A percentile compares a stretch with the other conserved stretches of the same genome.
Evolutionary conservation across 2,329 filamentous ascomycete genomes (phyloP).

Genomic region (Colletotrichum zoysiae): DNA sequence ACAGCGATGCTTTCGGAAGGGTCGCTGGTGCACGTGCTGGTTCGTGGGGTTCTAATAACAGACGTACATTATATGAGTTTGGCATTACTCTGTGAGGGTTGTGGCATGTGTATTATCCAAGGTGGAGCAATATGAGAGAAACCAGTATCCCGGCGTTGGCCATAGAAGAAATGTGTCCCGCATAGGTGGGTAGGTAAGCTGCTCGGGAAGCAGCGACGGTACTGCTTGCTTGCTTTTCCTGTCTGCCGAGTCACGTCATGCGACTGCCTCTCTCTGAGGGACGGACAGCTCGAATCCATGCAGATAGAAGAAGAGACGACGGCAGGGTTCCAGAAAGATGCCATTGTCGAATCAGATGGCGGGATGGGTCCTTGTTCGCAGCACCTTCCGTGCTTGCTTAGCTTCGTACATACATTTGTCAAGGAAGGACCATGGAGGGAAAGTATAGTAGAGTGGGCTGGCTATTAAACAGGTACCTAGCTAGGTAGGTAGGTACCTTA

Average conservation of each 20-base stretch:
- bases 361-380: constrained; percentile 19
- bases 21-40: constrained; percentile 26
- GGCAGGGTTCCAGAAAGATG: constrained; percentile 34
- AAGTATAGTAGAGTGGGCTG: no score
- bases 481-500: background rate
- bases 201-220: background rate
- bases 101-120: background rate
- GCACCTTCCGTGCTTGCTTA: constrained; percentile 5
- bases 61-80: background rate
- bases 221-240: background rate
- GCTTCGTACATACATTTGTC: constrained; percentile 10
- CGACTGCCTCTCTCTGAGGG: constrained; percentile 4
- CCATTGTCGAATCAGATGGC: constrained; percentile 36
- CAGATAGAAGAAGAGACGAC: constrained; percentile 19
- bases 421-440: constrained; percentile 9
- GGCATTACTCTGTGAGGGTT: background rate
- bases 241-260: constrained; percentile 23
- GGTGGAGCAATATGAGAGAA: constrained; percentile 1
- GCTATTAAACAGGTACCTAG: no score
- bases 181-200: background rate
- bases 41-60: background rate
- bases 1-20: constrained; percentile 15
- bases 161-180: constrained; percentile 13
- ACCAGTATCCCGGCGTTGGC: background rate
- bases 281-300: constrained; percentile 8